A percentile compares a stretch with the other conserved stretches of the same genome.
Evolutionary conservation across 306 rosid species (phyloP).

Genomic region (Echinosophora koreensis): DNA sequence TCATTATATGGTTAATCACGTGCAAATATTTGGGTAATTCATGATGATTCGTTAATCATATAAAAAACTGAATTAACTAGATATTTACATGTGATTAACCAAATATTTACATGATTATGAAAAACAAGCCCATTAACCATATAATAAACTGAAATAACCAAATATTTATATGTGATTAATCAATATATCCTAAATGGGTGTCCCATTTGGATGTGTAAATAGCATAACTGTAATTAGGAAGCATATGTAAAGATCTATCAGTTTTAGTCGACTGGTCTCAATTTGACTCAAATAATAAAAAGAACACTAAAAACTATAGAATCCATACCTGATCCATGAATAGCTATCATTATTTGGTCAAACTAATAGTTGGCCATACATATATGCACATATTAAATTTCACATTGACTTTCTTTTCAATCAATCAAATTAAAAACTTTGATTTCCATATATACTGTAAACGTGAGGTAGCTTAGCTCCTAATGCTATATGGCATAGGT

Average conservation of each 20-base stretch:
- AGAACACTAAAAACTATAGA: not conserved
- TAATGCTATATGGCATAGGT: not conserved
- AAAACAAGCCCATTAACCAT: too few species aligned
- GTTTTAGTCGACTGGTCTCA: not conserved
- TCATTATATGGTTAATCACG: too few species aligned
- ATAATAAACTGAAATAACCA: too few species aligned
- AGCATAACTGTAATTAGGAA: slow-evolving; percentile 41
- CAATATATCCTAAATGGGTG: too few species aligned
- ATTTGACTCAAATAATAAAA: slow-evolving; percentile 37
- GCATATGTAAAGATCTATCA: slow-evolving; percentile 20
- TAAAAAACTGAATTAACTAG: too few species aligned
- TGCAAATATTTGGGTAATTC: too few species aligned
- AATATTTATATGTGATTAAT: too few species aligned
- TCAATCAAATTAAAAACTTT: slow-evolving; percentile 18
- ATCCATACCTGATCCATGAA: slow-evolving; percentile 1
- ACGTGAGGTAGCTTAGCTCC: slow-evolving; percentile 17
- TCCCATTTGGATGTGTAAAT: too few species aligned
- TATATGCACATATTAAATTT: not conserved
- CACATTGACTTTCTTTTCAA: slow-evolving; percentile 24
- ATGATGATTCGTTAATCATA: too few species aligned
- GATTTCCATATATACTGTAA: slow-evolving; percentile 9
- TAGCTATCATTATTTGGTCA: slow-evolving; percentile 38
- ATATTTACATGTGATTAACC: too few species aligned
- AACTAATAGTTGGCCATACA: slow-evolving; percentile 18
- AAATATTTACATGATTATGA: too few species aligned